phyloP scores from a whole-genome alignment of 2,329 filamentous ascomycete species.

The Daldinia sp. region DNA sequence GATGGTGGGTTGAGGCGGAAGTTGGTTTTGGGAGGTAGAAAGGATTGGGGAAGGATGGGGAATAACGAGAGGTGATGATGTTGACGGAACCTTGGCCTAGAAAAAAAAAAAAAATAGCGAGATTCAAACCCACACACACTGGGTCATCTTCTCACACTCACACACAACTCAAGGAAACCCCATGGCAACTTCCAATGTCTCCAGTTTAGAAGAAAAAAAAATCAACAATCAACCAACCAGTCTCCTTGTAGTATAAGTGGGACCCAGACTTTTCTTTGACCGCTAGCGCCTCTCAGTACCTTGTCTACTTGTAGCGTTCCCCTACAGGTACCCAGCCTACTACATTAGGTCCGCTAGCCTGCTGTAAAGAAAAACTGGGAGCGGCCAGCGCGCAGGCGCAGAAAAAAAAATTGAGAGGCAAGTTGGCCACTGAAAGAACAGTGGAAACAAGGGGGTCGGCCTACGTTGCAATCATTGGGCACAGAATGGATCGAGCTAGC shows the following conservation, averaged over 20 bases:
- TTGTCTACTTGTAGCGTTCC: background rate
- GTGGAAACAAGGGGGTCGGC: conserved; percentile 28
- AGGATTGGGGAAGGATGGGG: conserved; percentile 33
- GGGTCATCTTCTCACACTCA: background rate
- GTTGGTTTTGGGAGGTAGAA: conserved; percentile 40
- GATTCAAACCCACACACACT: conserved; percentile 35
- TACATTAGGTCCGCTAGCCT: background rate
- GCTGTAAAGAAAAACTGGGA: conserved; percentile 20
- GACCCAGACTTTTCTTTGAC: conserved; percentile 32
- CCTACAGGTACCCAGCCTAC: conserved; percentile 15
- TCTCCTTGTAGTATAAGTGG: conserved; percentile 31
- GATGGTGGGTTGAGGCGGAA: conserved; percentile 37
- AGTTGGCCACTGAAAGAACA: conserved; percentile 33
- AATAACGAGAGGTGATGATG: conserved; percentile 42
- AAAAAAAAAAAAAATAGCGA: conserved; percentile 29
- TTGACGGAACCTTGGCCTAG: conserved; percentile 36
- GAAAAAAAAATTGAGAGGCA: conserved; percentile 21
- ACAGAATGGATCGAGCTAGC: conserved; percentile 9
- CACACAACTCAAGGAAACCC: conserved; percentile 25
- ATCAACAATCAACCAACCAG: conserved; percentile 36
- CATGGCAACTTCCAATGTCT: conserved; percentile 16
- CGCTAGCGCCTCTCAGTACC: conserved; percentile 29
- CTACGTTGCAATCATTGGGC: conserved; percentile 13
- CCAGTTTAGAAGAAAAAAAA: conserved; percentile 16
- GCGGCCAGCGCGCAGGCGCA: conserved; percentile 39